Percentiles rank a stretch among this genome's conserved stretches.
Conservation (phyloP, 176 grass and related monocot genomes). For the Carex littledalei region DNA sequence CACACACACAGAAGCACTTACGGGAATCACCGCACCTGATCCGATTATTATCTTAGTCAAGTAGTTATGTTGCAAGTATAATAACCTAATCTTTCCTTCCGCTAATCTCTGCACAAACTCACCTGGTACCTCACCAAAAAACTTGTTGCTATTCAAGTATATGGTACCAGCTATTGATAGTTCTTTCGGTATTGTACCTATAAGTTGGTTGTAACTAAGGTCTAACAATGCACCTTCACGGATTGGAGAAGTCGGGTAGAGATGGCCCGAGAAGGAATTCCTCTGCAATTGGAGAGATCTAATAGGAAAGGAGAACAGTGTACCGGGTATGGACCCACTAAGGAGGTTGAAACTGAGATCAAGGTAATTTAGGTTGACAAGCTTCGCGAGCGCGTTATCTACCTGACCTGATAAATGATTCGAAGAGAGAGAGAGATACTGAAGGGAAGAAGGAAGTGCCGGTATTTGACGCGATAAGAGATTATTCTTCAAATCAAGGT, state of each 20-base stretch:
- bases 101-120: constrained; percentile 44
- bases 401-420: constrained; percentile 64
- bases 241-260: constrained; percentile 32
- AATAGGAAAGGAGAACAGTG: constrained; percentile 48
- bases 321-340: constrained; percentile 48
- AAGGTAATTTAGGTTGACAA: constrained; percentile 44
- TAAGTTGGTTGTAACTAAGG: constrained; percentile 70
- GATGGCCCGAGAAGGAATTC: constrained; percentile 61
- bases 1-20: constrained; percentile 50
- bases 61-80: constrained; percentile 86
- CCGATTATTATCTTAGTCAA: constrained; percentile 37
- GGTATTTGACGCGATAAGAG: constrained; percentile 37
- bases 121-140: constrained; percentile 39
- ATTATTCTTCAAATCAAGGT: constrained; percentile 62
- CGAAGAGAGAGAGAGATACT: constrained; percentile 54
- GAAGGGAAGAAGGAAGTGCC: constrained; percentile 41
- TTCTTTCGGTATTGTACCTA: constrained; percentile 48
- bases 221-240: constrained; percentile 51
- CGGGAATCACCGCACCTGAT: constrained; percentile 26
- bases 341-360: constrained; percentile 70
- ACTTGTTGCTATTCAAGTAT: constrained; percentile 66
- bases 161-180: constrained; percentile 39
- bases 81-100: constrained; percentile 51
- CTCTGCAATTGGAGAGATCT: constrained; percentile 55
- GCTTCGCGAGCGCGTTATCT: constrained; percentile 25